These are phyloP conservation scores for Backusella sp. DNA, from an alignment of 192 early-diverging fungal genomes.

Conservation along the genomic window DNA sequence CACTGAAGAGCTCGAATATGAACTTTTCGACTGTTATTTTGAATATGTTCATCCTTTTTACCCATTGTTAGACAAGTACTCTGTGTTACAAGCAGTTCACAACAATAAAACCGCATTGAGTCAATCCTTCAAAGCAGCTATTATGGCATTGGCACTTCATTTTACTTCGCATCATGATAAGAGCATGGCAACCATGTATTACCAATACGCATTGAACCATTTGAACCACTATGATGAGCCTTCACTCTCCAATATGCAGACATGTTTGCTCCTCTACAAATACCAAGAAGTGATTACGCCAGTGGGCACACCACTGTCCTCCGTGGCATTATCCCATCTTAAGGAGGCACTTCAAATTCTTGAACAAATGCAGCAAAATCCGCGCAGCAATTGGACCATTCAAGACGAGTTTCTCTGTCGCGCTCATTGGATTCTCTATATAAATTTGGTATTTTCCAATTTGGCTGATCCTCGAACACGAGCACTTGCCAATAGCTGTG, in stretches of 20 bases:
- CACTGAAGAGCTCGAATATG: conserved; percentile 1
- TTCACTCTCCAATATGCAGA: neutral
- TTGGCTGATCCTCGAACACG: neutral
- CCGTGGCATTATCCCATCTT: neutral
- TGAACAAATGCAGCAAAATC: neutral
- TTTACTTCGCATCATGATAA: neutral
- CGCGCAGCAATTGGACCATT: neutral
- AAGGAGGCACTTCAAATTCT: neutral
- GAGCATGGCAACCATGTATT: neutral
- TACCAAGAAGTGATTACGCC: conserved; percentile 17
- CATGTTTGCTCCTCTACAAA: conserved; percentile 15
- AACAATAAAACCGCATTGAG: neutral
- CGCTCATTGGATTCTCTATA: conserved; percentile 11
- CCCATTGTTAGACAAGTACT: conserved; percentile 8
- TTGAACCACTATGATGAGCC: conserved; percentile 2
- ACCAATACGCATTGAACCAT: neutral
- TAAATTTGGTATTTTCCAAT: conserved; percentile 8
- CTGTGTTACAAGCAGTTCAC: neutral
- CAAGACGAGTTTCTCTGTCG: conserved; percentile 5
- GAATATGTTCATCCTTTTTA: conserved; percentile 8
- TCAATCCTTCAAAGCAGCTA: neutral
- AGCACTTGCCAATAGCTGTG: neutral
- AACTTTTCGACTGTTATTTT: conserved; percentile 15
- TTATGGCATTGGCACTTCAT: neutral
- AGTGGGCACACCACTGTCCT: neutral